Evolutionary conservation across 2,329 filamentous ascomycete species (phyloP), one percentile per base, ranked within the genome.

Genomic region (Alternaria ethzedia): DNA sequence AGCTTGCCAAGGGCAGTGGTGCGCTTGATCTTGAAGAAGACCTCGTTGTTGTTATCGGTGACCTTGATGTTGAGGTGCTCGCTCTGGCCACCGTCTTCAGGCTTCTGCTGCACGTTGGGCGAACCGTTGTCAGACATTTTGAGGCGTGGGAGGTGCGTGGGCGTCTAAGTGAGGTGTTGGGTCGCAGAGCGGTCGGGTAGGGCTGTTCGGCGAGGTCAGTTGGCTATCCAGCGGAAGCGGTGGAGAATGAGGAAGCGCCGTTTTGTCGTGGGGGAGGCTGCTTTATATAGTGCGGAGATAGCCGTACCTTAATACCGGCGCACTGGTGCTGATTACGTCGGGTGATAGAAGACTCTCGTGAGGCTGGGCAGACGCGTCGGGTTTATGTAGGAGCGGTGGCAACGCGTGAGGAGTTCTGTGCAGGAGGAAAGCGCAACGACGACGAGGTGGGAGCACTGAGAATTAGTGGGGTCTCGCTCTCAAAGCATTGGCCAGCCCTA

Each of bases 11-110:
- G 88, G 80, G 94, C 92, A 1, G 96, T 99, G 21, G 91, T 94
- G 41, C 94, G 89, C 90, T 99, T 99, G 85, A 99, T 99, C 86
- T 99, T 99, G 86, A 99, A 99, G 82, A 98, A 99, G 75, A 99
- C 95, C 80, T 99, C 96, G 80, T 99, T 99, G 85, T 97, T 97
- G 84, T 97, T 97, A 75, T 99, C 96, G 0, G 96, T 98, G 13
- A 99, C 96, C 81, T 99, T 99, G 84, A 99, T 98, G 84, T 99
- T 99, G 6, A 99, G 86, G 82, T 99, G 96, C 83, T 98, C 95
- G 28, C 84, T 84, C 59, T 84, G 83, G 23, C 84, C 78, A 6
- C 80, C 75, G 58, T 84, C 83, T 56, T 80, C 79, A 2, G 81
- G 80, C 74, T 84, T 83, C 45, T 81, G 80, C 70, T 80, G 78